Evolutionary conservation across 1,284 basidiomycete species (phyloP).

Genomic region (Mycena citricolor): DNA sequence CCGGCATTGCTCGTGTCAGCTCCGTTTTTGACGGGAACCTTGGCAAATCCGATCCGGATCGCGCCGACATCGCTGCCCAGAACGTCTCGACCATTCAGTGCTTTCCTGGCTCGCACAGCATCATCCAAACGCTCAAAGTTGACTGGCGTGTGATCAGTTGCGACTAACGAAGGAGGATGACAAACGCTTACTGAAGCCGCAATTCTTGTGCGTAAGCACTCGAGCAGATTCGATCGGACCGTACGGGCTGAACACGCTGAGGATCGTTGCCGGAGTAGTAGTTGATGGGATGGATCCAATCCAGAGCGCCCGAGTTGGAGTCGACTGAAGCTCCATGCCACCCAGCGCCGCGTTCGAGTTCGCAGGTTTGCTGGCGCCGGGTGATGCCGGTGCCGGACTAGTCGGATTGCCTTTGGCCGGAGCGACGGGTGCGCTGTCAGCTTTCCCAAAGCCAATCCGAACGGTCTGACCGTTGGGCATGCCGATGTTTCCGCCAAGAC

Average conservation of each 20-base stretch:
- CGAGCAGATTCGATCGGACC: slow-evolving; percentile 96
- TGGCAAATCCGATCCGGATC: slow-evolving; percentile 95
- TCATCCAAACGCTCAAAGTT: slow-evolving; percentile 98
- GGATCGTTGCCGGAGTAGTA: slow-evolving; percentile 88
- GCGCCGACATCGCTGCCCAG: slow-evolving; percentile 94
- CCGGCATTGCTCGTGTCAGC: slow-evolving; percentile 61
- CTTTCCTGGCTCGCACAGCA: slow-evolving; percentile 91
- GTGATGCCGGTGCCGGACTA: slow-evolving; percentile 63
- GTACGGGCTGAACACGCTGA: slow-evolving; percentile 93
- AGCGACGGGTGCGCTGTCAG: slow-evolving; percentile 88
- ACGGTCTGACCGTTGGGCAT: slow-evolving; percentile 93
- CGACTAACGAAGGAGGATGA: slow-evolving; percentile 1
- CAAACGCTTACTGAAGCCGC: slow-evolving; percentile 86
- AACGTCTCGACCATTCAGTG: slow-evolving; percentile 92
- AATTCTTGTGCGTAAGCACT: slow-evolving; percentile 96
- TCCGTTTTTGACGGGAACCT: slow-evolving; percentile 87
- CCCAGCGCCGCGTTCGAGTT: slow-evolving; percentile 50
- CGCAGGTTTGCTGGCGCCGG: slow-evolving; percentile 53
- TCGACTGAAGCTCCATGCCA: slow-evolving; percentile 76
- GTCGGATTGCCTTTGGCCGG: slow-evolving; percentile 74
- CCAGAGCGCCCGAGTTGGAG: slow-evolving; percentile 93
- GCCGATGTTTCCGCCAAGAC: slow-evolving; percentile 90
- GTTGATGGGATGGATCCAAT: slow-evolving; percentile 93
- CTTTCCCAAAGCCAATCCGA: slow-evolving; percentile 96
- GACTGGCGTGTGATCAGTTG: slow-evolving; percentile 52